Conservation (phyloP, 371 early-diverging fungal species). For the Lichtheimia ramosa region DNA sequence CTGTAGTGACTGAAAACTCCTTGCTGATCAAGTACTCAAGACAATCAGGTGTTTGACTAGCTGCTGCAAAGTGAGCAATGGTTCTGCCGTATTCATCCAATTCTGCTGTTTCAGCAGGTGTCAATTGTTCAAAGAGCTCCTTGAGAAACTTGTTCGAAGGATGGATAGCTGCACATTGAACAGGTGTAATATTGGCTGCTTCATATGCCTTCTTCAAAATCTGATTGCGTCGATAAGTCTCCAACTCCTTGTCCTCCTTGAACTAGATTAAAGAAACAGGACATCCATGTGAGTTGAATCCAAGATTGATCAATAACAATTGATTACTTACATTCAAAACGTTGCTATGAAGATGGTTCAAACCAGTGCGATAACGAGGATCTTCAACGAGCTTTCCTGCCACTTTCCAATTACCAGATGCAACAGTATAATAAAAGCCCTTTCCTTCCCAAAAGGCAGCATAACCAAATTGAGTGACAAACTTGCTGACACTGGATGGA, state of each 20-base stretch:
- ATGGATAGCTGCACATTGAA: constrained; percentile 47
- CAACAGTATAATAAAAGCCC: constrained; percentile 41
- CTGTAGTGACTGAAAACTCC: constrained; percentile 25
- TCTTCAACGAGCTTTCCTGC: constrained; percentile 30
- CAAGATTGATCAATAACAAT: background rate
- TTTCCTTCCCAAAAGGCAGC: constrained; percentile 1
- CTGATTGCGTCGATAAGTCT: constrained; percentile 40
- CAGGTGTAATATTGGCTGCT: constrained; percentile 40
- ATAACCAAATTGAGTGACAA: no score
- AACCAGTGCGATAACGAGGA: constrained; percentile 14
- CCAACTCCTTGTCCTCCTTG: constrained; percentile 17
- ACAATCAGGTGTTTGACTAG: constrained; percentile 47
- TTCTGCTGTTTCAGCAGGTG: constrained; percentile 37
- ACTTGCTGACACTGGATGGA: no score
- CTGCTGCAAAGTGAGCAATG: constrained; percentile 62
- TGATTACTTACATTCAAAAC: constrained; percentile 37
- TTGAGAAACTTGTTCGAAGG: constrained; percentile 39
- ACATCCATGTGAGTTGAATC: background rate
- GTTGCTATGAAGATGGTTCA: constrained; percentile 51
- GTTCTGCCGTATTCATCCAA: constrained; percentile 49
- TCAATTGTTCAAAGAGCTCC: constrained; percentile 40
- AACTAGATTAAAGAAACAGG: constrained; percentile 14
- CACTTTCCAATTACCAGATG: constrained; percentile 42
- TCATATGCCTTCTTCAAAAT: constrained; percentile 50
- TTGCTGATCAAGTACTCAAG: constrained; percentile 45